These are phyloP conservation scores for Lunularia cruciata DNA, from an alignment of 225 moss, liverwort and hornwort species.

Conservation along the genomic window DNA sequence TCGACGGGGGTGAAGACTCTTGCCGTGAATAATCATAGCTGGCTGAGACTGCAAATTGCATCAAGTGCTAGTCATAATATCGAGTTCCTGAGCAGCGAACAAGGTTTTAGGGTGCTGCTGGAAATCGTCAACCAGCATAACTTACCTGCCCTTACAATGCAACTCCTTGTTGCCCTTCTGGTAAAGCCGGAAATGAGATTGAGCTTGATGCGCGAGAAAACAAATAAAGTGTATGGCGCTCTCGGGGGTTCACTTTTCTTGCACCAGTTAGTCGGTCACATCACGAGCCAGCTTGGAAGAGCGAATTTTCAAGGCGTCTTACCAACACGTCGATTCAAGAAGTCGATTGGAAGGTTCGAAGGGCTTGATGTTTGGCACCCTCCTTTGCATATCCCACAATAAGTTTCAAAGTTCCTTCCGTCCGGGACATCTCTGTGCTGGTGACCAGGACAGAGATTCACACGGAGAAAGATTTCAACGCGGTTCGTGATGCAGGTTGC, in stretches of 20 bases:
- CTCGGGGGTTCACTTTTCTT: slow-evolving; percentile 34
- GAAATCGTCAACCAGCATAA: slow-evolving; percentile 19
- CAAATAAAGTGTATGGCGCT: slow-evolving; percentile 39
- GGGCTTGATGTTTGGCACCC: slow-evolving; percentile 38
- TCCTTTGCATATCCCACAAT: slow-evolving; percentile 45
- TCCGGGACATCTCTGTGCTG: too few species aligned
- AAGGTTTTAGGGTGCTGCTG: slow-evolving; percentile 15
- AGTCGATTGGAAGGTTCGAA: slow-evolving; percentile 5
- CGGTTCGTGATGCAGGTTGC: slow-evolving; percentile 53
- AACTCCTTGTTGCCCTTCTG: too few species aligned
- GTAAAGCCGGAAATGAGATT: slow-evolving; percentile 38
- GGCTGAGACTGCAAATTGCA: too few species aligned
- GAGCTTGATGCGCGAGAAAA: slow-evolving; percentile 30
- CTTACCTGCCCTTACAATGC: slow-evolving; percentile 17
- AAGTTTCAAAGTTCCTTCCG: slow-evolving; percentile 32
- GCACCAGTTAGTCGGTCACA: slow-evolving; percentile 17
- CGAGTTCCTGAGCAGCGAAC: slow-evolving; percentile 25
- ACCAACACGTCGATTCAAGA: slow-evolving; percentile 33
- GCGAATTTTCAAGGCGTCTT: slow-evolving; percentile 10
- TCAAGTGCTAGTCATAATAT: slow-evolving; percentile 25
- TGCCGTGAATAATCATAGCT: too few species aligned
- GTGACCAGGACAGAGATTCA: slow-evolving; percentile 26
- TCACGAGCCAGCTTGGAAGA: slow-evolving; percentile 15
- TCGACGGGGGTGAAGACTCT: too few species aligned
- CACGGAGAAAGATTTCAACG: slow-evolving; percentile 33